Evolutionary conservation across 345 rosid species (phyloP), one percentile per base, ranked within the genome.

Genomic region (Pseudoturritis turrita): DNA sequence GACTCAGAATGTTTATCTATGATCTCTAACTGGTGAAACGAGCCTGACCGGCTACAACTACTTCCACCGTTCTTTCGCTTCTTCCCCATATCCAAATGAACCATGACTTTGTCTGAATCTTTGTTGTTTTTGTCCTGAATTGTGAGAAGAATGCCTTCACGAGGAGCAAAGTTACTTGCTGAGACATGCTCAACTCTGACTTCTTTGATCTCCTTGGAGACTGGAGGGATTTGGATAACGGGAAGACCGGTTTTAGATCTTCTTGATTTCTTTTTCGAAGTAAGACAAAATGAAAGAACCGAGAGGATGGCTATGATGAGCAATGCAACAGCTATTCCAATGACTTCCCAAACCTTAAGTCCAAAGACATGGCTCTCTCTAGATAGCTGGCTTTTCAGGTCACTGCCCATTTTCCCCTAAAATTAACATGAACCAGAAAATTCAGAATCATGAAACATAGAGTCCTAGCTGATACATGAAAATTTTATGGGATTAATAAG

Each of bases 121-220:
- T 70, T 76, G n/a, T n/a, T 68, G 31, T 55, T 29, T 26, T 50
- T 36, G 67, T 53, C 74, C 1, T 47, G 55, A 40, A 74, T 72
- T 14, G 62, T 69, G 40, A 82, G 71, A 65, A 68, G 78, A 65
- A 73, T 73, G 28, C 77, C 91, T 56, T 78, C 81, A 58, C 84
- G 83, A 36, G 93, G 96, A 51, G 76, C 84, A 73, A 91, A 89
- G 67, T 88, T 83, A 73, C 77, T 83, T 3, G 96, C 46, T 7
- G 93, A 82, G 17, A 84, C 83, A 65, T 89, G 96, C 71, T 94
- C 98, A 72, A 91, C 90, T 44, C 88, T 79, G 18, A 91, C 96
- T 73, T 94, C 98, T 83, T 88, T 91, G 57, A 94, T 94, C 80
- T 94, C 98, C 78, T 94, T 91, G 0, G 97, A 94, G 60, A 89